These are phyloP conservation scores for Phanerodontia chrysosporium DNA, from an alignment of 768 basidiomycete species.

Conservation along the genomic window DNA sequence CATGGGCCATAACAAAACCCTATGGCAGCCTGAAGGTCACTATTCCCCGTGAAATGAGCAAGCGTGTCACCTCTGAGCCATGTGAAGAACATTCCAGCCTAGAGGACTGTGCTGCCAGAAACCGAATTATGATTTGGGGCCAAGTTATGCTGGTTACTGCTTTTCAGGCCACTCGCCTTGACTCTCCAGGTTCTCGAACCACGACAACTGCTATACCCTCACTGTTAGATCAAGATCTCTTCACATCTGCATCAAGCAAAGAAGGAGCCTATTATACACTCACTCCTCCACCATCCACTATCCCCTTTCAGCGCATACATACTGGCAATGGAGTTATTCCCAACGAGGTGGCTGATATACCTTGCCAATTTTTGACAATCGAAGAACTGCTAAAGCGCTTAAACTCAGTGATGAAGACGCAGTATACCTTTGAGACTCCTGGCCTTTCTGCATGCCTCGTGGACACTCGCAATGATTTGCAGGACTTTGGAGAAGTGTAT, in stretches of 20 bases:
- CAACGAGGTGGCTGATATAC: background rate
- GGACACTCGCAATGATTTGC: background rate
- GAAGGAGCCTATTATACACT: background rate
- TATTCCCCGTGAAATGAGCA: background rate
- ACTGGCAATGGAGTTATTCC: background rate
- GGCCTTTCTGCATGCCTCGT: background rate
- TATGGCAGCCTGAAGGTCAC: background rate
- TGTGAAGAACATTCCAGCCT: background rate
- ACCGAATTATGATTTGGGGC: background rate
- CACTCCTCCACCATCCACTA: background rate
- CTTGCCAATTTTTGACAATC: background rate
- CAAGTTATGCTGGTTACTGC: background rate
- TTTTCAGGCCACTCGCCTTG: too few relatives aligned
- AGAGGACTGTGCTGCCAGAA: background rate
- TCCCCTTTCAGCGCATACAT: background rate
- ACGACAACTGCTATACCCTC: background rate
- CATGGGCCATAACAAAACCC: background rate
- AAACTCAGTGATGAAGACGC: background rate
- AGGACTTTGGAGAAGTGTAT: background rate
- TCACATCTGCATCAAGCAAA: too few relatives aligned
- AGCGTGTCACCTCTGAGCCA: background rate
- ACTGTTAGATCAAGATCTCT: background rate
- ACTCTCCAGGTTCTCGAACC: too few relatives aligned
- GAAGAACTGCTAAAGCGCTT: background rate
- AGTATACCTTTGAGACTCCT: background rate